Base-by-base conservation (phyloP, 768 basidiomycete species). In the Saitozyma sp. region DNA sequence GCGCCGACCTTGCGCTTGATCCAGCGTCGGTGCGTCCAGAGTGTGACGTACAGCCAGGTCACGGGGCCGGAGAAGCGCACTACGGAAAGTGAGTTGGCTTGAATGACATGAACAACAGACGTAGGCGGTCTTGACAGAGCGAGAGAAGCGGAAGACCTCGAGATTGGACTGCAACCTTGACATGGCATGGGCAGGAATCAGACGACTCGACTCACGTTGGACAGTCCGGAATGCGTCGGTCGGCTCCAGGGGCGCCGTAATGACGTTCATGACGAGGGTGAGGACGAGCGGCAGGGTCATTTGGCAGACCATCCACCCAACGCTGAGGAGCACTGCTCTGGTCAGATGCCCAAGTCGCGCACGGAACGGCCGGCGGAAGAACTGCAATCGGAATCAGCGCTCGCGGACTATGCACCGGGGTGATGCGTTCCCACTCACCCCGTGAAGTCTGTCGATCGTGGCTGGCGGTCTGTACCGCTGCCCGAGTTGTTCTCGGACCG, bases 21-120 rank as follows among this genome's bases (percentile, higher is more conserved):
- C 11, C 42, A 14, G 20, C 38, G 10, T 29, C 46, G 11, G 7
- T 37, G 29, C 8, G 19, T 37, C 16, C 46, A 16, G 10, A 64
- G 11, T 6, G 49, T 38, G 10, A 41, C 14, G 14, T 17, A 50
- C 11, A 42, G 14, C 41, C 50, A 55, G 19, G 59, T 52, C 9
- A 42, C 10, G 5, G 55, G 55, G 11, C 61, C 56, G 3, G 54
- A 20, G 20, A 50, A n/a, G 9, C 65, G 65, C 61, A 62, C 65
- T 66, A 19, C 29, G 9, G 5, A 29, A 29, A 29, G 29, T 29
- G 29, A 29, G 29, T 29, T 29, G 29, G 29, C 29, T 29, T 29
- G 29, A 29, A 29, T 5, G 29, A 5, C 29, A 29, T 29, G 29
- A 29, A 52, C 17, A 58, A 40, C 56, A 49, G 56, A 42, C n/a